Evolutionary conservation across 495 filamentous ascomycete species (phyloP).

Genomic region (Penicillium chermesinum): DNA sequence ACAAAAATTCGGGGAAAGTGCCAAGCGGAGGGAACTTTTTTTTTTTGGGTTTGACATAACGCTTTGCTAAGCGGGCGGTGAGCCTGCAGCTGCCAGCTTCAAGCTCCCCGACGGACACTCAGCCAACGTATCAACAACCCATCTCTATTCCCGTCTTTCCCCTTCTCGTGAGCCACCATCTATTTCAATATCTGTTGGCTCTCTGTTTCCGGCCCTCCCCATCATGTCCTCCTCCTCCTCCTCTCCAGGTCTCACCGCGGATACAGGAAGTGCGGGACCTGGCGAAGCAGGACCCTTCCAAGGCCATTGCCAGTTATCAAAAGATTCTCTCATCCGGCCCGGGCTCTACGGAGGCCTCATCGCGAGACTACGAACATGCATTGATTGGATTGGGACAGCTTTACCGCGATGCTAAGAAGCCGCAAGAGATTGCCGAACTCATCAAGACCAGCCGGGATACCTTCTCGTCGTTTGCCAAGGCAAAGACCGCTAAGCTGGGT

Average conservation of each 20-base stretch:
- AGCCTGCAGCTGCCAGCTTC: conserved; percentile 29
- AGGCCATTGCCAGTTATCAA: conserved; percentile 80
- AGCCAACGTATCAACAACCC: conserved; percentile 18
- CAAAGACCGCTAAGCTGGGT: conserved; percentile 98
- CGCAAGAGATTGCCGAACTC: conserved; percentile 83
- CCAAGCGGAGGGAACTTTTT: conserved; percentile 23
- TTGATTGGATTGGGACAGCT: conserved; percentile 79
- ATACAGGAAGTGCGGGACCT: conserved; percentile 83
- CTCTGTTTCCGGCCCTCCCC: background rate
- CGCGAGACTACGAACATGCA: conserved; percentile 75
- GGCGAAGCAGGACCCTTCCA: conserved; percentile 67
- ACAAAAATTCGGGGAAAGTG: conserved; percentile 9
- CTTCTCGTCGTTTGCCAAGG: conserved; percentile 93
- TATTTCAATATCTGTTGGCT: conserved; percentile 1
- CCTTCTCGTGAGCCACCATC: conserved; percentile 1
- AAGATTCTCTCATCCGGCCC: conserved; percentile 81
- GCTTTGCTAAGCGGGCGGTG: conserved; percentile 32
- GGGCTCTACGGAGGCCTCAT: conserved; percentile 74
- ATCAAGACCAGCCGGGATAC: conserved; percentile 85
- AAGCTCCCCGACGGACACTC: conserved; percentile 27
- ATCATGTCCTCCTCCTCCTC: conserved; percentile 50
- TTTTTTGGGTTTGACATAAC: conserved; percentile 26
- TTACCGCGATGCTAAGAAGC: conserved; percentile 84
- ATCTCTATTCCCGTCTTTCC: conserved; percentile 9
- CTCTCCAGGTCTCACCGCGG: conserved; percentile 51